These are phyloP conservation scores for Boletellus deceptivus DNA, from an alignment of 1,284 basidiomycete genomes.

Conservation along the genomic window DNA sequence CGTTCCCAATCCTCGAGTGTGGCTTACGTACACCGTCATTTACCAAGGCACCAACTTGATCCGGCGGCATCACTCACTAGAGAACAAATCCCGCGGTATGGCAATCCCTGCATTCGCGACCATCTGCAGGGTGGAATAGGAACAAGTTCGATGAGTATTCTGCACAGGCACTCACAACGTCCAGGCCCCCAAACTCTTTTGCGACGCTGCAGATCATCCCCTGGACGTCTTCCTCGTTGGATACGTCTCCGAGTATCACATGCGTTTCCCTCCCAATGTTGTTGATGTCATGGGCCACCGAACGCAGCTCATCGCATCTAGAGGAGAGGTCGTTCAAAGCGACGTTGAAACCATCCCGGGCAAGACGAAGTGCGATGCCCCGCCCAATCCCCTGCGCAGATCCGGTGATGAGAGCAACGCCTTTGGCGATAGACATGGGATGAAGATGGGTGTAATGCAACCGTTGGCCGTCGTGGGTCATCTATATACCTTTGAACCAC, in stretches of 20 bases:
- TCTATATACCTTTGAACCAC: too few species aligned
- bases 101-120: slow-evolving; percentile 12
- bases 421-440: too few species aligned
- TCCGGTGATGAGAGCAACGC: too few species aligned
- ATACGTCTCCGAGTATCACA: slow-evolving; percentile 7
- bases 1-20: slow-evolving; percentile 12
- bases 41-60: neutral
- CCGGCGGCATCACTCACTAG: slow-evolving; percentile 3
- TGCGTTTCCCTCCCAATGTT: slow-evolving; percentile 1
- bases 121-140: neutral
- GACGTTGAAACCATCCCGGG: too few species aligned
- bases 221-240: slow-evolving; percentile 4
- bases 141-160: neutral
- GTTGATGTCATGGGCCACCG: slow-evolving; percentile 5
- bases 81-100: neutral
- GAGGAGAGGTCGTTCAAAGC: too few species aligned
- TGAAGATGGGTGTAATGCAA: too few species aligned
- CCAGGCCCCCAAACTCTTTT: slow-evolving; percentile 5
- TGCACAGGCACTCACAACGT: slow-evolving; percentile 4
- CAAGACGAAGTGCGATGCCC: too few species aligned
- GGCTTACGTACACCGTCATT: neutral
- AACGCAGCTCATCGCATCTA: neutral
- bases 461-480: too few species aligned
- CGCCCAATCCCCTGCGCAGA: too few species aligned
- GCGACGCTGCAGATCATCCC: neutral